A percentile compares a stretch with the other conserved stretches of the same genome.
These are phyloP conservation scores for Bombardia bombarda DNA, from an alignment of 495 filamentous ascomycete genomes.

Conservation along the genomic window DNA sequence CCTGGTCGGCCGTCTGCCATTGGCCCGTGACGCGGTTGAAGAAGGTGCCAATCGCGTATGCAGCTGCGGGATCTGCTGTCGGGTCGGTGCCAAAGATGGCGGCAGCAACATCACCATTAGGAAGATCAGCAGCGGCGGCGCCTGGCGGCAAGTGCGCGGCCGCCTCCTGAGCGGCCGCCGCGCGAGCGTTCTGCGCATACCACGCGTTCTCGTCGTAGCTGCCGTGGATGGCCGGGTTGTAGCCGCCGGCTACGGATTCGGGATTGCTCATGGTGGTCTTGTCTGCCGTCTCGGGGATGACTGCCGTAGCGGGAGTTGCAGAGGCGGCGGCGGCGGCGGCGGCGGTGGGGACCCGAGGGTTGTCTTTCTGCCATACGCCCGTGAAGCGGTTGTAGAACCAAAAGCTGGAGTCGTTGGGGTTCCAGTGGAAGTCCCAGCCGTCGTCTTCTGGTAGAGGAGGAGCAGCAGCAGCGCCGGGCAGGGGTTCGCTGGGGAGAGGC, in stretches of 20 bases:
- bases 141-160: conserved; percentile 1
- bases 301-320: conserved; percentile 18
- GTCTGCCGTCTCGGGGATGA: conserved; percentile 23
- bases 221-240: conserved; percentile 93
- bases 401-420: conserved; percentile 57
- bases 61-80: conserved; percentile 39
- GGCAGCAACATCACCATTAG: not conserved
- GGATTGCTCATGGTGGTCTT: conserved; percentile 18
- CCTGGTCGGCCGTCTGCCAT: conserved; percentile 66
- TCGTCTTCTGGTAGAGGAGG: conserved; percentile 52
- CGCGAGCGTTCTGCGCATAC: conserved; percentile 59
- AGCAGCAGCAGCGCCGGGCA: conserved; percentile 24
- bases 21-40: conserved; percentile 94
- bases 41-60: conserved; percentile 58
- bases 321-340: conserved; percentile 15
- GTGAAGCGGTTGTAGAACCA: conserved; percentile 91
- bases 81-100: conserved; percentile 50
- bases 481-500: conserved; percentile 22
- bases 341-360: conserved; percentile 61
- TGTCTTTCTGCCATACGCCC: conserved; percentile 73
- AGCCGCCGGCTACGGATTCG: conserved; percentile 51
- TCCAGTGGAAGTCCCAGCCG: conserved; percentile 86
- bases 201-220: conserved; percentile 89
- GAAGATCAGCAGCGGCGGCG: conserved; percentile 21
- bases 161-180: conserved; percentile 17